Evolutionary conservation across 306 rosid species (phyloP), one percentile per base, ranked within the genome.

Genomic region (Castanopsis chinensis): DNA sequence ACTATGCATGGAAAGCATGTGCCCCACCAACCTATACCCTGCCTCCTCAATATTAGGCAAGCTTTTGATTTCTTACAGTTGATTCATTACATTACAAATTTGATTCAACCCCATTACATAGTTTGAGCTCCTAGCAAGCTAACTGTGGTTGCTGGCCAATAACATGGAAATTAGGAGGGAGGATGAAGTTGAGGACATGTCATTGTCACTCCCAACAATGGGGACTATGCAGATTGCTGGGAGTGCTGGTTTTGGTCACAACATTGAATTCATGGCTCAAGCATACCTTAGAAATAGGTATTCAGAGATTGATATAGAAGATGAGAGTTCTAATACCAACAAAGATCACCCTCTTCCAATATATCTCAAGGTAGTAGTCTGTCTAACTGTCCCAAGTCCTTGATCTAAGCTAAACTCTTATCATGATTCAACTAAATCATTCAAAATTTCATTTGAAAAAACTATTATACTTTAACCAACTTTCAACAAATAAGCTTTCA

Each of bases 271-370:
- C 75, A 88, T 89, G 88, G 82, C 97, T 55, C 89, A 84, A 35
- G 71, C 97, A 7, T 89, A 83, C 78, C 82, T 87, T 30, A 67
- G 55, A 51, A 91, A 87, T 72, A 90, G 84, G 69, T 87, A 71
- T 86, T 86, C 97, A 25, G 93, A 94, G 78, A 84, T 94, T 78
- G 91, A 89, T 56, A 86, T 94, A 33, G 72, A 80, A 76, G 83
- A 79, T 79, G 88, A 87, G 21, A 86, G 65, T 52, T 65, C 78
- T 54, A 72, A 57, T 64, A 23, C 83, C 57, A 89, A 61, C 75
- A 89, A 72, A 54, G 87, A 77, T 80, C 51, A 70, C n/a, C 97
- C 99, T 75, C 93, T 94, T 43, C 97, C 99, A 5, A 89, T 94
- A 41, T 91, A 82, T 82, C 97, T 94, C 68, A 92, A 94, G 97